Percentiles rank a stretch among this genome's conserved stretches.
These are phyloP conservation scores for Coniophora puteana DNA, from an alignment of 1,284 basidiomycete species.

Conservation along the genomic window DNA sequence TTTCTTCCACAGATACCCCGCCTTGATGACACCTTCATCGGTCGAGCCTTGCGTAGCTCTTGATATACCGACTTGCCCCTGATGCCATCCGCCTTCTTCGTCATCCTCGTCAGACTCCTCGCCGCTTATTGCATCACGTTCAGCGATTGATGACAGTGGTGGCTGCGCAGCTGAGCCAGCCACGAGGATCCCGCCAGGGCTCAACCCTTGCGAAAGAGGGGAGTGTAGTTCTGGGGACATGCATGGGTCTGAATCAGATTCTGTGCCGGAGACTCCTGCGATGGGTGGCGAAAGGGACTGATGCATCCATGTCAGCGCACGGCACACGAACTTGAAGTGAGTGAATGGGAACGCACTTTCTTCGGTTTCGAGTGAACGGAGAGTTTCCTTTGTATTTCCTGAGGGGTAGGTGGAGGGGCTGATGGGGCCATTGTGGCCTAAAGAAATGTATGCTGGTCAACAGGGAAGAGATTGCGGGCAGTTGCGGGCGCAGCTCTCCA, in stretches of 20 bases:
- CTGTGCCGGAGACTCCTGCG: slow-evolving; percentile 66
- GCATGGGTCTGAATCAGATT: slow-evolving; percentile 84
- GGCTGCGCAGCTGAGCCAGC: slow-evolving; percentile 40
- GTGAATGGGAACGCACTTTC: slow-evolving; percentile 32
- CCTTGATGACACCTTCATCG: slow-evolving; percentile 80
- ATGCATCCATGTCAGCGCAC: slow-evolving; percentile 3
- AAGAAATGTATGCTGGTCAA: no score
- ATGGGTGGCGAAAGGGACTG: slow-evolving; percentile 33
- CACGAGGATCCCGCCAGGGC: slow-evolving; percentile 27
- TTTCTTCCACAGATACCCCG: slow-evolving; percentile 93
- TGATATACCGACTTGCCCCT: no score
- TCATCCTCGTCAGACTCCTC: slow-evolving; percentile 76
- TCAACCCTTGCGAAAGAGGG: slow-evolving; percentile 29
- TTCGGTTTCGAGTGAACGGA: slow-evolving; percentile 65
- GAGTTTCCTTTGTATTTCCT: slow-evolving; percentile 85
- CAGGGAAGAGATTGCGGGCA: no score
- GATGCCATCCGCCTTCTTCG: slow-evolving; percentile 59
- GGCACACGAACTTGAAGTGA: slow-evolving; percentile 7
- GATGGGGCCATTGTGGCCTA: slow-evolving; percentile 46
- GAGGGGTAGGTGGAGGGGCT: slow-evolving; percentile 74
- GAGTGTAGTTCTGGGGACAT: slow-evolving; percentile 49
- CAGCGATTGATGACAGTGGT: slow-evolving; percentile 71
- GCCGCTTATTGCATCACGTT: slow-evolving; percentile 62
- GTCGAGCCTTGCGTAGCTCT: slow-evolving; percentile 43
- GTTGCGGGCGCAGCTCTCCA: no score